Conservation (phyloP, 2,329 filamentous ascomycete species). For the Pezicula rhizophila region DNA sequence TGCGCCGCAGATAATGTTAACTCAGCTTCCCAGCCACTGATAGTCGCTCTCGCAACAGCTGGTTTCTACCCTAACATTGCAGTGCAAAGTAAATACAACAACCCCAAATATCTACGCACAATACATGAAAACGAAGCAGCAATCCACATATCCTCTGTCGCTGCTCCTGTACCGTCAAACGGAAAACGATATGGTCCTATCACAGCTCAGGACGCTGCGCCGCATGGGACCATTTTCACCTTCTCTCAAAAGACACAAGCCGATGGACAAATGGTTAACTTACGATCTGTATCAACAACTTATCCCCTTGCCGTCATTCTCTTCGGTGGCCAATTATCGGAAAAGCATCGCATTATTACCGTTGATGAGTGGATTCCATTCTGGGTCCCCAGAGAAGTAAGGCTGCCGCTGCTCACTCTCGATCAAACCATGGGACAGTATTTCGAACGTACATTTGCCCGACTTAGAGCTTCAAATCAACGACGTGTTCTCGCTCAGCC, state of each 20-base stretch:
- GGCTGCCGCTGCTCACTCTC: background rate
- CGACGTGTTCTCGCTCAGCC: no score
- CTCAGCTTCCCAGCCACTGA: constrained; percentile 33
- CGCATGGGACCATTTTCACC: background rate
- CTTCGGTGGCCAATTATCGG: background rate
- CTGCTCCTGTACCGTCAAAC: background rate
- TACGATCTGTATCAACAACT: background rate
- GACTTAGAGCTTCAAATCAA: no score
- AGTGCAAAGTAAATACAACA: background rate
- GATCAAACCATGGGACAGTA: no score
- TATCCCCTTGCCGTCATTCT: background rate
- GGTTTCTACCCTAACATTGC: constrained; percentile 40
- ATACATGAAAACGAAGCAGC: background rate
- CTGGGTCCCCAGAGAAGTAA: background rate
- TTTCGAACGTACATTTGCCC: no score
- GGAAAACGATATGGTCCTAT: background rate
- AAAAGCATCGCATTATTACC: background rate
- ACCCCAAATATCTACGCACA: background rate
- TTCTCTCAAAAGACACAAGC: background rate
- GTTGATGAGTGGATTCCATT: constrained; percentile 1
- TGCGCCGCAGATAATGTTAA: constrained; percentile 35
- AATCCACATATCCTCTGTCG: background rate
- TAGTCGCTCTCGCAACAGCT: constrained; percentile 40
- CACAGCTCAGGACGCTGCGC: background rate
- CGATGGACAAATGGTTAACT: background rate